Evolutionary conservation across 2,329 filamentous ascomycete species (phyloP).

Genomic region (Penicillium corylophilum): DNA sequence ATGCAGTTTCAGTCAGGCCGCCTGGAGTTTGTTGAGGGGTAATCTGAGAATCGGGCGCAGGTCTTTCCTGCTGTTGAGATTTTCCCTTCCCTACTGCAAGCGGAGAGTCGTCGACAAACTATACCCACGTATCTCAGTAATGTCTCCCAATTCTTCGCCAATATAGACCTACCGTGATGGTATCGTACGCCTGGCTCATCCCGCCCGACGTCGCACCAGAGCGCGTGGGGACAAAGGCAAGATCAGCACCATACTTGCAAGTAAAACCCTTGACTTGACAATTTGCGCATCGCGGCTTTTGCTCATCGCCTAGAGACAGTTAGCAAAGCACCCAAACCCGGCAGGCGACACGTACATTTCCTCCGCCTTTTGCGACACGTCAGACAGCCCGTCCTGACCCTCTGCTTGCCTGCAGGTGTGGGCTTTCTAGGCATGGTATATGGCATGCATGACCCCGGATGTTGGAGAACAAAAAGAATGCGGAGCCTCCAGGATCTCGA

Average conservation of each 20-base stretch:
- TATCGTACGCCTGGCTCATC: constrained; percentile 11
- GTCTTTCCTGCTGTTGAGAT: not conserved
- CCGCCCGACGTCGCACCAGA: constrained; percentile 2
- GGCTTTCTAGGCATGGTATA: constrained; percentile 21
- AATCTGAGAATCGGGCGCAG: not conserved
- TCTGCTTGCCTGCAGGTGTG: constrained; percentile 25
- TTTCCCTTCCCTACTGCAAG: constrained; percentile 6
- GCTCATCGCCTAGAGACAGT: constrained; percentile 21
- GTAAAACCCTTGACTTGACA: constrained; percentile 24
- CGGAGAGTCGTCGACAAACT: constrained; percentile 25
- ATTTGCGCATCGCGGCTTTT: constrained; percentile 26
- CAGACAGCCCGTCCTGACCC: constrained; percentile 27
- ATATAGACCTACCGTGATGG: constrained; percentile 18
- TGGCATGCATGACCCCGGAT: constrained; percentile 11
- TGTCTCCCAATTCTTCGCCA: not conserved
- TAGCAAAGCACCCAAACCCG: not conserved
- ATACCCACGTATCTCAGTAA: not conserved
- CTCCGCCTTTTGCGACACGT: constrained; percentile 26
- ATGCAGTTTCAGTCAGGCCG: not conserved
- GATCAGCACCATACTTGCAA: constrained; percentile 25
- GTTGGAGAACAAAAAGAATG: constrained; percentile 10
- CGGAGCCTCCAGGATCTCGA: constrained; percentile 18
- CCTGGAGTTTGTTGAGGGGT: not conserved
- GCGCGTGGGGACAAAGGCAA: constrained; percentile 22
- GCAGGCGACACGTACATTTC: constrained; percentile 22